phyloP scores from a whole-genome alignment of 768 basidiomycete species.

The Pulveroboletus sp. region DNA sequence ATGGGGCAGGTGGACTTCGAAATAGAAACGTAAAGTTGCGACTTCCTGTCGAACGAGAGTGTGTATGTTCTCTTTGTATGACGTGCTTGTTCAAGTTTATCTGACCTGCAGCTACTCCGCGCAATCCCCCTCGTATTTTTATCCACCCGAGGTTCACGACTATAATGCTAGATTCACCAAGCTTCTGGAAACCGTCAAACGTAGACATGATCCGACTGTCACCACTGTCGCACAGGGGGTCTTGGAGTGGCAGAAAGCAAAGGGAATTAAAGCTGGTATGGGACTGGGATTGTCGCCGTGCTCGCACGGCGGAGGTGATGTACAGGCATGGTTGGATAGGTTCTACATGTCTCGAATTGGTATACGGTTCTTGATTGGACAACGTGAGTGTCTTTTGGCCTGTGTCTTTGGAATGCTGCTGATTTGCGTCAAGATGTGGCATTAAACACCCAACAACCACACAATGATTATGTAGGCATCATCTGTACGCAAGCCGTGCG shows the following conservation, averaged over 20 bases:
- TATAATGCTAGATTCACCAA: slow-evolving; percentile 92
- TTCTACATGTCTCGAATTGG: slow-evolving; percentile 96
- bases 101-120: slow-evolving; percentile 70
- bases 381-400: slow-evolving; percentile 53
- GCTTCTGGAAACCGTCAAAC: slow-evolving; percentile 83
- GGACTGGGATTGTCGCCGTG: slow-evolving; percentile 30
- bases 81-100: neutral
- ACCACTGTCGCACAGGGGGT: slow-evolving; percentile 96
- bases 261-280: slow-evolving; percentile 27
- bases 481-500: slow-evolving; percentile 88
- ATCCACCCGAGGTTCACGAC: slow-evolving; percentile 91
- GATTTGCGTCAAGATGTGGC: slow-evolving; percentile 68
- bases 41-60: slow-evolving; percentile 84
- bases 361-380: slow-evolving; percentile 94
- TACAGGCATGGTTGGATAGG: slow-evolving; percentile 93
- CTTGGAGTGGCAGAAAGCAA: slow-evolving; percentile 84
- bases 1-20: slow-evolving; percentile 31
- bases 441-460: slow-evolving; percentile 85
- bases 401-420: neutral
- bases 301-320: slow-evolving; percentile 72
- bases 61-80: slow-evolving; percentile 8
- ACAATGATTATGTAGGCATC: slow-evolving; percentile 92
- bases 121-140: slow-evolving; percentile 59
- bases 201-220: slow-evolving; percentile 93
- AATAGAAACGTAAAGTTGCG: slow-evolving; percentile 62